These are phyloP conservation scores for Neurospora tetrasperma DNA, from an alignment of 495 filamentous ascomycete species.

Conservation along the genomic window DNA sequence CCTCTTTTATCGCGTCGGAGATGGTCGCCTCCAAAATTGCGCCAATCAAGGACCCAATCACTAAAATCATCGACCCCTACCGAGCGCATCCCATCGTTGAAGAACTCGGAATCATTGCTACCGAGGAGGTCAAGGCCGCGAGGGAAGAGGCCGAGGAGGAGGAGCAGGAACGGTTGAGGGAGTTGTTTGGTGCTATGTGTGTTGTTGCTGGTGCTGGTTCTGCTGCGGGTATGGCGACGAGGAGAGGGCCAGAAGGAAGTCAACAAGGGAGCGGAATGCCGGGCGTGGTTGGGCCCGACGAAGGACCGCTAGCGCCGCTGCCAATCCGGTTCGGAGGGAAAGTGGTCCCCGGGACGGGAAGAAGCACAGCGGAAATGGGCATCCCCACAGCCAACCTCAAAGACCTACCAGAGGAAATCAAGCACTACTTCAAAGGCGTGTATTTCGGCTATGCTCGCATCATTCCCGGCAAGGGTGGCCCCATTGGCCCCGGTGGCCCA, in stretches of 20 bases:
- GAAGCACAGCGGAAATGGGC: slow-evolving; percentile 17
- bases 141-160: not conserved
- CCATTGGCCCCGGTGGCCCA: slow-evolving; percentile 10
- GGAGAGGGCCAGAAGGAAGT: not conserved
- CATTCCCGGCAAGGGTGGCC: slow-evolving; percentile 2
- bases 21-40: slow-evolving; percentile 11
- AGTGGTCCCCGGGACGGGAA: slow-evolving; percentile 26
- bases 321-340: slow-evolving; percentile 45
- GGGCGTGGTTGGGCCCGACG: slow-evolving; percentile 25
- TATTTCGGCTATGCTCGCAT: slow-evolving; percentile 55
- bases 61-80: slow-evolving; percentile 1
- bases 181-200: not conserved
- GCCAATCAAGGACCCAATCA: slow-evolving; percentile 28
- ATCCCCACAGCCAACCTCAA: slow-evolving; percentile 33
- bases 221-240: not conserved
- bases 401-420: slow-evolving; percentile 33
- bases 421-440: slow-evolving; percentile 43
- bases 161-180: not conserved
- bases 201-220: not conserved
- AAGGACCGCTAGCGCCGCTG: slow-evolving; percentile 47
- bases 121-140: not conserved
- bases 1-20: slow-evolving; percentile 40
- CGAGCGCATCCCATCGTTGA: not conserved
- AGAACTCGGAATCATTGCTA: not conserved
- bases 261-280: slow-evolving; percentile 5